A percentile compares a stretch with the other conserved stretches of the same genome.
These are phyloP conservation scores for Bipolaris oryzae DNA, from an alignment of 2,329 filamentous ascomycete species.

Conservation along the genomic window DNA sequence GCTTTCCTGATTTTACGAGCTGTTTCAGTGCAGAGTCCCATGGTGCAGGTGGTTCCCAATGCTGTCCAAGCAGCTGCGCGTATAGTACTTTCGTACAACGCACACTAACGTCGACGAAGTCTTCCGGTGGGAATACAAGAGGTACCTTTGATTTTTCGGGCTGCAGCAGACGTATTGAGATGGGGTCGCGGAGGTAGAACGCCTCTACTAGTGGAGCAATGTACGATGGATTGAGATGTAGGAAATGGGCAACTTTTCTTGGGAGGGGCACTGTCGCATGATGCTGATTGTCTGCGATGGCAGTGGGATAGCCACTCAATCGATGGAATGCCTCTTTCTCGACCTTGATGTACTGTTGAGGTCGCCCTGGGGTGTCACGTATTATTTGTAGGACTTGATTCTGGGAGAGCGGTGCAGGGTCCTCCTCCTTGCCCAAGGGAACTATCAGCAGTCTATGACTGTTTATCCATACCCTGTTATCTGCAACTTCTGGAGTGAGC, in stretches of 20 bases:
- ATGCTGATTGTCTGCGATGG: conserved; percentile 78
- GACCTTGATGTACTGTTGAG: conserved; percentile 75
- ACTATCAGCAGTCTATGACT: conserved; percentile 77
- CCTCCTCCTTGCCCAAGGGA: conserved; percentile 53
- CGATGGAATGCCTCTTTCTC: conserved; percentile 92
- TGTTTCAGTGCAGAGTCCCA: conserved; percentile 55
- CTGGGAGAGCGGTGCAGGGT: conserved; percentile 59
- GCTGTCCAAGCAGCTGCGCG: conserved; percentile 86
- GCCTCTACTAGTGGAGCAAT: conserved; percentile 85
- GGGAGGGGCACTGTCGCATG: conserved; percentile 75
- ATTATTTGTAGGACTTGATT: conserved; percentile 69
- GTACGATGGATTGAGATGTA: conserved; percentile 75
- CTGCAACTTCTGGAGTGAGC: conserved; percentile 89
- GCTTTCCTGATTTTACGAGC: conserved; percentile 38
- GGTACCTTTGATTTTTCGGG: conserved; percentile 54
- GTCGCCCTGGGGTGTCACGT: conserved; percentile 58
- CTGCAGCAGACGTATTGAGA: conserved; percentile 72
- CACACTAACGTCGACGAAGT: conserved; percentile 79
- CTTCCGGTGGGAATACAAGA: conserved; percentile 73
- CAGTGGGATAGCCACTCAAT: conserved; percentile 78
- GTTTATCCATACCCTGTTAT: conserved; percentile 88
- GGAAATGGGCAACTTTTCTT: conserved; percentile 77
- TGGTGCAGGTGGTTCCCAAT: conserved; percentile 69
- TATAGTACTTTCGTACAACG: conserved; percentile 88
- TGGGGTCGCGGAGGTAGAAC: conserved; percentile 88